These are phyloP conservation scores for Puya raimondii DNA, from an alignment of 176 grass and related monocot genomes.

Conservation along the genomic window DNA sequence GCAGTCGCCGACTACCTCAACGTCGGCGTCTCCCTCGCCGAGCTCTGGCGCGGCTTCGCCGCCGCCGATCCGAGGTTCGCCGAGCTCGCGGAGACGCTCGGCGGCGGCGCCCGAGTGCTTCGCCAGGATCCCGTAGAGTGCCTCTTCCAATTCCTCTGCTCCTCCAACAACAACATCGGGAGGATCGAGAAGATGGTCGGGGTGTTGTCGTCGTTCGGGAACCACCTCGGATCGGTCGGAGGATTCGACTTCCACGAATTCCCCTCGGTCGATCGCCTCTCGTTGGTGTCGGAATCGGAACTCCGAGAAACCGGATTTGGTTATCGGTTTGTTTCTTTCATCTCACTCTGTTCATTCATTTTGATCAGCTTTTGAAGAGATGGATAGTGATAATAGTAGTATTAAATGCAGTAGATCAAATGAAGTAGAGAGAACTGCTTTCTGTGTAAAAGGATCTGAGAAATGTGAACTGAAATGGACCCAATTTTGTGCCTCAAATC, in stretches of 20 bases:
- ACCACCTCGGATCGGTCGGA: conserved; percentile 53
- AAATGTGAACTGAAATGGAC: no score
- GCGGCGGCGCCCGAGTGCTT: conserved; percentile 58
- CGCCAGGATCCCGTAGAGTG: conserved; percentile 88
- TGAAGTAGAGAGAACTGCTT: background rate
- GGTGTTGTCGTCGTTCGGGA: conserved; percentile 51
- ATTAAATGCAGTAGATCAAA: no score
- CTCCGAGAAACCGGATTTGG: conserved; percentile 85
- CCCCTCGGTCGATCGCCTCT: conserved; percentile 55
- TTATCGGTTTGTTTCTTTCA: conserved; percentile 56
- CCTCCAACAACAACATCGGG: conserved; percentile 92
- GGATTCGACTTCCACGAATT: conserved; percentile 74
- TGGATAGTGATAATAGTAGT: no score
- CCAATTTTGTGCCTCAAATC: no score
- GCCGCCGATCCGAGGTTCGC: conserved; percentile 50
- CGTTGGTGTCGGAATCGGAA: conserved; percentile 57
- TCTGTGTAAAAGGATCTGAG: no score
- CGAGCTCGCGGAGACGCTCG: conserved; percentile 40
- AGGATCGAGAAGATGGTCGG: conserved; percentile 96
- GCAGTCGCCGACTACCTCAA: conserved; percentile 71
- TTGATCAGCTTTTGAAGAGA: no score
- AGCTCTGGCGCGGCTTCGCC: conserved; percentile 72
- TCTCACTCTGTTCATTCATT: background rate
- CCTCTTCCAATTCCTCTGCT: conserved; percentile 92
- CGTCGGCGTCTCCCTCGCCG: conserved; percentile 47